Evolutionary conservation across 2,329 filamentous ascomycete species (phyloP), one percentile per base, ranked within the genome.

Genomic region (Dactylellina leptospora): DNA sequence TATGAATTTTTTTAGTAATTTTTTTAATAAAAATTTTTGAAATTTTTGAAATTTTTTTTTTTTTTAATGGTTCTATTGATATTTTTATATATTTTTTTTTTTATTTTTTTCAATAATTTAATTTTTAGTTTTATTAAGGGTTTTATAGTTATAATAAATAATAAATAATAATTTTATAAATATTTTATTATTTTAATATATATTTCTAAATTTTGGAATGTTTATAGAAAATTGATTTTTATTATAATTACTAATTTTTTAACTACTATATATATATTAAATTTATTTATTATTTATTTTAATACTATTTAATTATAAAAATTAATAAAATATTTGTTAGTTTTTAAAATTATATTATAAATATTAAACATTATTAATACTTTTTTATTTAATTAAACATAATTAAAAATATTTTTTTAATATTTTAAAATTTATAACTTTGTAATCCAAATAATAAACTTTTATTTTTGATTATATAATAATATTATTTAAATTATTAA

Each of bases 341-440:
- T n/a, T n/a, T n/a, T n/a, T n/a, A n/a, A n/a, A n/a, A n/a, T n/a
- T n/a, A n/a, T n/a, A n/a, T n/a, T n/a, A n/a, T n/a, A n/a, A n/a
- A n/a, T n/a, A n/a, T n/a, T n/a, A n/a, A n/a, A n/a, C n/a, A n/a
- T n/a, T n/a, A n/a, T n/a, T n/a, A n/a, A n/a, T n/a, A n/a, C n/a
- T n/a, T n/a, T n/a, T n/a, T n/a, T n/a, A n/a, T n/a, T n/a, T n/a
- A n/a, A n/a, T n/a, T n/a, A n/a, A n/a, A n/a, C n/a, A n/a, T n/a
- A n/a, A n/a, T 23, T 4, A 45, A 22, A 45, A 22, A 45, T 22
- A 20, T 20, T 58, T 58, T 25, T 45, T 58, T 30, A 58, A 55
- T 1, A 23, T 27, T 38, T 55, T 4, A 33, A 58, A 58, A 45
- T 10, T 45, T 45, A 22, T 13, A 0, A 22, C 10, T 8, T 5